Evolutionary conservation across 116 monocot genomes (phyloP).

Genomic region (Dioscorea cayenensis): DNA sequence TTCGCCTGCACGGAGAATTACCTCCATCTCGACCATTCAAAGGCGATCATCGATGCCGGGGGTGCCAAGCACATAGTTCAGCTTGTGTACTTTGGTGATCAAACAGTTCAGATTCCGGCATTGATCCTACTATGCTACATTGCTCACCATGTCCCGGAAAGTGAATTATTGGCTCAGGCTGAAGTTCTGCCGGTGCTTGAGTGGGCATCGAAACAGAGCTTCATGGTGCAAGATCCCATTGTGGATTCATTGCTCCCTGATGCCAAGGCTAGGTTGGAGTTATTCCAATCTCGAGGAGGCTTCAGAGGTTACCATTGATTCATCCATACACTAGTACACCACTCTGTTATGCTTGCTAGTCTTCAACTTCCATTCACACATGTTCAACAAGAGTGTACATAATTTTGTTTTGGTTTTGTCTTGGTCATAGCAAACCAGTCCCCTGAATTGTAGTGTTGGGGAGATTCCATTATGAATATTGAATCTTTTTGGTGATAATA

Average conservation of each 20-base stretch:
- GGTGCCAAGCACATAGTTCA: constrained; percentile 77
- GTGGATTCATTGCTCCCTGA: constrained; percentile 39
- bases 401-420: not conserved
- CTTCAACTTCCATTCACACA: not conserved
- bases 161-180: constrained; percentile 54
- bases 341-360: too few relatives aligned
- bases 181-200: constrained; percentile 56
- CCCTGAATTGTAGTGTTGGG: not conserved
- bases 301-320: constrained; percentile 27
- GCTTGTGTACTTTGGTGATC: constrained; percentile 73
- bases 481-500: too few relatives aligned
- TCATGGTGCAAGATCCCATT: constrained; percentile 31
- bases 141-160: constrained; percentile 60
- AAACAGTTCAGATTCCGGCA: constrained; percentile 35
- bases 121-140: constrained; percentile 63
- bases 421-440: not conserved
- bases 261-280: constrained; percentile 44
- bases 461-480: not conserved
- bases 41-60: constrained; percentile 67
- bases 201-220: constrained; percentile 68
- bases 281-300: constrained; percentile 51
- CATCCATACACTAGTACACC: not conserved
- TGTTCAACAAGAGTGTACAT: not conserved
- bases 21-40: constrained; percentile 66
- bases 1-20: constrained; percentile 81